Percentiles rank a stretch among this genome's conserved stretches.
phyloP scores from a whole-genome alignment of 116 monocot genomes.

The Posidonia oceanica region DNA sequence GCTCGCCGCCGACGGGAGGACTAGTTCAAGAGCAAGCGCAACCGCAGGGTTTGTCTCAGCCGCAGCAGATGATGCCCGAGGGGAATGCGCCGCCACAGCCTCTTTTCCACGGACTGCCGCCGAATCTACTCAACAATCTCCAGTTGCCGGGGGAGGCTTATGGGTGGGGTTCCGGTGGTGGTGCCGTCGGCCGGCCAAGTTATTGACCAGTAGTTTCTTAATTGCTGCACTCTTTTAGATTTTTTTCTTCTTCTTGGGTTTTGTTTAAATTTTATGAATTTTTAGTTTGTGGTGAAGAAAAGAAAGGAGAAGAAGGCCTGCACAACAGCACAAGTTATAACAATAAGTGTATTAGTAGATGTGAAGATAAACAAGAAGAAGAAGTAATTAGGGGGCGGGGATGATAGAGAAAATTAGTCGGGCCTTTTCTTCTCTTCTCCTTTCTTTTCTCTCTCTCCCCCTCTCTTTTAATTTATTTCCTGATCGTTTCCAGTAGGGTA shows the following conservation, averaged over 20 bases:
- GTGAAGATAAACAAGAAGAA: background rate
- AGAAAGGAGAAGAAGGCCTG: background rate
- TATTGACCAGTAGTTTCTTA: background rate
- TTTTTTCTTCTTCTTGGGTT: background rate
- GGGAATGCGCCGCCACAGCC: background rate
- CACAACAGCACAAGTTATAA: background rate
- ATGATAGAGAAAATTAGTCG: background rate
- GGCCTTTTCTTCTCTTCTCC: background rate
- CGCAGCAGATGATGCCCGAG: conserved; percentile 21
- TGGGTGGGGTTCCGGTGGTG: conserved; percentile 29
- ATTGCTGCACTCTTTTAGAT: background rate
- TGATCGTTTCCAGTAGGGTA: background rate
- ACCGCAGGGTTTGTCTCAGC: conserved; percentile 13
- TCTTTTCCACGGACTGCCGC: conserved; percentile 32
- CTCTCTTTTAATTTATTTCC: background rate
- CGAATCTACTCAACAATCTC: conserved; percentile 36
- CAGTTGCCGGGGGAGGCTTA: conserved; percentile 36
- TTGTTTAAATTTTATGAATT: background rate
- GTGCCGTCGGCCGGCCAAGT: background rate
- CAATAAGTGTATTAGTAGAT: too few relatives aligned
- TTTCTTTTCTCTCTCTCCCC: background rate
- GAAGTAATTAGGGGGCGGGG: too few relatives aligned
- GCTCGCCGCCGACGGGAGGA: conserved; percentile 8
- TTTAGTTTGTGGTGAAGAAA: background rate
- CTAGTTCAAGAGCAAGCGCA: conserved; percentile 5